Evolutionary conservation across 1,139 yeast species (phyloP), one percentile per base, ranked within the genome.

Genomic region (Blastobotrys persicus): DNA sequence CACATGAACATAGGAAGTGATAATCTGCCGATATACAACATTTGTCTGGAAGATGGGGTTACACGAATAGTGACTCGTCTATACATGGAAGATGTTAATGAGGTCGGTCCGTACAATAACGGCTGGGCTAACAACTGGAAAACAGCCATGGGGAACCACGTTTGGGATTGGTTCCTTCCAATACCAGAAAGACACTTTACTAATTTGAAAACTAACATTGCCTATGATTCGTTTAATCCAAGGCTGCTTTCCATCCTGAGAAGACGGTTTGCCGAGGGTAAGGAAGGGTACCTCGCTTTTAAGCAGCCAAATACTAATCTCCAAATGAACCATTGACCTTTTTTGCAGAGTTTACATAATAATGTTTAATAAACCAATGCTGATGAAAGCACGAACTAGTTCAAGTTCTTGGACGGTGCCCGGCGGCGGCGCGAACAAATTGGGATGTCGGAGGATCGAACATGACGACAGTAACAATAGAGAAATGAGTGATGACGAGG

Each of bases 141-240:
- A 20, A 31, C 50, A 5, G 59, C 65, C 18, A 62, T 71, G 70
- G 74, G 75, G 1, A 64, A 63, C 4, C 45, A 56, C 41, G 53
- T 59, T 1, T 53, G 65, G 53, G 59, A 63, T 31, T 71, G 75
- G 74, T 31, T 67, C 1, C 51, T 70, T 17, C 75, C 75, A 4
- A 42, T 67, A 1, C 58, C 61, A 4, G 19, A 34, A 17, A 11
- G 39, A 34, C 39, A 17, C 18, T 46, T 48, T 31, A 31, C 31
- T 4, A 35, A 42, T 9, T 42, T 41, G 48, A 37, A 45, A 34
- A 18, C 19, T 26, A 49, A 31, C 39, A 47, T 39, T 19, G 19
- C 38, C 44, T 55, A 35, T 18, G 56, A 55, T 4, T 45, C 6
- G 28, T 59, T 60, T 50, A 64, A 59, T 45, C 50, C 45, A 6